Evolutionary conservation across 176 grass and related monocot genomes (phyloP), one percentile per base, ranked within the genome.

Genomic region (Carex cristatella): DNA sequence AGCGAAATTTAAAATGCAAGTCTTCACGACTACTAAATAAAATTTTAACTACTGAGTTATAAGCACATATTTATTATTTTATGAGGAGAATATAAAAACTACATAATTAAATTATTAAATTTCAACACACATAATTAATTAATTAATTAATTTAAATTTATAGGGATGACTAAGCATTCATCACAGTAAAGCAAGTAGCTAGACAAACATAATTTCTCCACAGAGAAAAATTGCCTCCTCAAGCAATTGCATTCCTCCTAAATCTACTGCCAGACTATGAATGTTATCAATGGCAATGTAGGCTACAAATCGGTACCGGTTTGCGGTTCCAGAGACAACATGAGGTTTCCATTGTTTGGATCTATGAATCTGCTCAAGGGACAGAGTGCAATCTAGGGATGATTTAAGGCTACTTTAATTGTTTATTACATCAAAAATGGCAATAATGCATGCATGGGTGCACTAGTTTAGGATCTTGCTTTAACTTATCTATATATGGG

Each of bases 381-480:
- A 78, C 74, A 78, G 12, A 57, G 2, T 78, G 74, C 51, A 78
- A 78, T 78, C 27, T 78, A 78, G 74, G 28, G 74, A 78, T 78
- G 74, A 15, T 57, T 77, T 78, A 78, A 78, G 51, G 5, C 74
- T 78, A 78, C 74, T 57, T 57, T 57, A 78, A 15, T 55, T 77
- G 73, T 78, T 78, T 57, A 78, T 77, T 57, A 78, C 48, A 78
- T 78, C 74, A 32, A 78, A 78, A 78, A 78, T 78, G 12, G 48
- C 28, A 55, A 78, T 78, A 78, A 78, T 78, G 74, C 74, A 57
- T 78, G 51, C 74, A 78, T 78, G 74, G 69, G 5, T 78, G 74
- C 74, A 78, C 28, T 78, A 78, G 74, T 56, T 78, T 78, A 78
- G 74, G 74, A 78, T 78, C 74, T 78, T 78, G 74, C 48, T 54